Evolutionary conservation across 1,139 yeast genomes (phyloP).

Genomic region (Diutina mesorugosa): DNA sequence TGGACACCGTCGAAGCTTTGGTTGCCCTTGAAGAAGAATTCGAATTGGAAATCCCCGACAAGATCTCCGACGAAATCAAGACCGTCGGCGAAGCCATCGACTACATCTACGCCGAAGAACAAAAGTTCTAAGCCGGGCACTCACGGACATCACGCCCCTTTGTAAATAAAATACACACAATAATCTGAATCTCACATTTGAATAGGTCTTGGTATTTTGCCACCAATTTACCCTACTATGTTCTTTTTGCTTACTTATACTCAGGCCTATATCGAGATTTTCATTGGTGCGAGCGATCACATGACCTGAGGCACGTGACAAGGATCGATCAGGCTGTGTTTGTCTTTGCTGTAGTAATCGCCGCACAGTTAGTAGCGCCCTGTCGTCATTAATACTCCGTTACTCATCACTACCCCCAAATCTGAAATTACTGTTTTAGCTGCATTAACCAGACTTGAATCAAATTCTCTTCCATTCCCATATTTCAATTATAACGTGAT

Average conservation of each 20-base stretch:
- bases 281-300: background rate
- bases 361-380: background rate
- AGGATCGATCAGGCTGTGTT: background rate
- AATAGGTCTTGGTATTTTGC: background rate
- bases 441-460: background rate
- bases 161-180: background rate
- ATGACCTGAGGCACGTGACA: background rate
- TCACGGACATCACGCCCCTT: background rate
- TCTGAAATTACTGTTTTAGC: background rate
- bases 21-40: constrained; percentile 67
- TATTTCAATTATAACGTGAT: background rate
- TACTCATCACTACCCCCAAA: background rate
- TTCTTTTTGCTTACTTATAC: too few relatives aligned
- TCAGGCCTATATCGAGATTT: background rate
- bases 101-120: constrained; percentile 40
- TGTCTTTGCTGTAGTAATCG: background rate
- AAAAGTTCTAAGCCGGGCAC: constrained; percentile 18
- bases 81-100: constrained; percentile 60
- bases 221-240: too few relatives aligned
- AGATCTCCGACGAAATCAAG: constrained; percentile 55
- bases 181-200: background rate
- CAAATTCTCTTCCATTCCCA: background rate
- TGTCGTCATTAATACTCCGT: background rate
- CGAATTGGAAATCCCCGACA: constrained; percentile 58
- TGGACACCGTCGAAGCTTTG: constrained; percentile 59